These are phyloP conservation scores for rapeseed (Brassica napus) DNA, from an alignment of 345 rosid species.

Conservation along the genomic window Da-Ae NC_063448.1:53781001-53781500, in stretches of 20 bases:
- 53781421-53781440: not conserved
- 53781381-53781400: slow-evolving; percentile 6
- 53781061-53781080: slow-evolving; percentile 2
- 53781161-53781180: not conserved
- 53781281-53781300: not conserved
- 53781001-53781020: too few species aligned
- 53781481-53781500: slow-evolving; percentile 24
- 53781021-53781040: not conserved
- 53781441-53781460: not conserved
- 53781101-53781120: not conserved
- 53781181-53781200: not conserved
- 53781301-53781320: not conserved
- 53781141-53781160: too few species aligned
- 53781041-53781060: not conserved
- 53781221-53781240: too few species aligned
- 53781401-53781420: not conserved
- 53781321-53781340: not conserved
- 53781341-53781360: not conserved
- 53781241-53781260: not conserved
- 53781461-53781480: slow-evolving; percentile 41
- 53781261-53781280: not conserved
- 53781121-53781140: too few species aligned
- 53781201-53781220: not conserved
- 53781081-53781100: slow-evolving; percentile 5
- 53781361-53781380: not conserved